phyloP scores from a whole-genome alignment of 1,284 basidiomycete genomes.

The Cryptococcus deneoformans region DNA sequence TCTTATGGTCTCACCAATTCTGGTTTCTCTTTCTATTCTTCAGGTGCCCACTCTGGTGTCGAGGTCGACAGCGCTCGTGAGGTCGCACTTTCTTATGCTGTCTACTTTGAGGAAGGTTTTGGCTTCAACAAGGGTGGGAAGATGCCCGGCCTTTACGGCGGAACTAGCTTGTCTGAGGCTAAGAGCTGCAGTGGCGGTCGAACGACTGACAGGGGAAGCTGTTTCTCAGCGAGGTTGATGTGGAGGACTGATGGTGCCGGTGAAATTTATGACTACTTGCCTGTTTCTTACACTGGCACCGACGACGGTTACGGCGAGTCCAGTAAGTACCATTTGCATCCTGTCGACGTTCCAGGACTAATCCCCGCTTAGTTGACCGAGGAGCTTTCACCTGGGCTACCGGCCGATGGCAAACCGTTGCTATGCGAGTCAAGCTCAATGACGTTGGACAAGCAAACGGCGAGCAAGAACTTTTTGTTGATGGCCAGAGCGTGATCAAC shows the following conservation, averaged over 20 bases:
- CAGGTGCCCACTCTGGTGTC: slow-evolving; percentile 25
- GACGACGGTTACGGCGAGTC: slow-evolving; percentile 46
- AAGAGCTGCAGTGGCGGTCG: slow-evolving; percentile 49
- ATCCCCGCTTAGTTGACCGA: slow-evolving; percentile 60
- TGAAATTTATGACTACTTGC: slow-evolving; percentile 46
- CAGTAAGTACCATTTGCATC: slow-evolving; percentile 18
- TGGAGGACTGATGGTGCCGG: slow-evolving; percentile 44
- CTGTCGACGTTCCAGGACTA: background rate
- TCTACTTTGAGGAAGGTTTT: slow-evolving; percentile 46
- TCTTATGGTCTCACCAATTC: slow-evolving; percentile 26
- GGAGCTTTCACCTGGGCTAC: slow-evolving; percentile 65
- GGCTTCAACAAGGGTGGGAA: slow-evolving; percentile 51
- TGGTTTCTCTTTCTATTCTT: slow-evolving; percentile 43
- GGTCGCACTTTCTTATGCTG: slow-evolving; percentile 44
- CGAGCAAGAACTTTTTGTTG: slow-evolving; percentile 57
- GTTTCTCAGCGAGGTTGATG: slow-evolving; percentile 50
- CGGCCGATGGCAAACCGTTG: slow-evolving; percentile 63
- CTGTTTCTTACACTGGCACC: slow-evolving; percentile 30
- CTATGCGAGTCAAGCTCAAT: slow-evolving; percentile 64
- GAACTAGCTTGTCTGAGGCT: slow-evolving; percentile 25
- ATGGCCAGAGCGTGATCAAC: slow-evolving; percentile 60
- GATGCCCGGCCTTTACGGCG: slow-evolving; percentile 49
- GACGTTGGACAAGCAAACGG: slow-evolving; percentile 54
- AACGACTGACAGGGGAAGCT: slow-evolving; percentile 36
- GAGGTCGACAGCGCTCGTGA: slow-evolving; percentile 34